Percentiles rank a stretch among this genome's conserved stretches.
These are phyloP conservation scores for Lactifluus echinatus DNA, from an alignment of 768 basidiomycete species.

Conservation along the genomic window DNA sequence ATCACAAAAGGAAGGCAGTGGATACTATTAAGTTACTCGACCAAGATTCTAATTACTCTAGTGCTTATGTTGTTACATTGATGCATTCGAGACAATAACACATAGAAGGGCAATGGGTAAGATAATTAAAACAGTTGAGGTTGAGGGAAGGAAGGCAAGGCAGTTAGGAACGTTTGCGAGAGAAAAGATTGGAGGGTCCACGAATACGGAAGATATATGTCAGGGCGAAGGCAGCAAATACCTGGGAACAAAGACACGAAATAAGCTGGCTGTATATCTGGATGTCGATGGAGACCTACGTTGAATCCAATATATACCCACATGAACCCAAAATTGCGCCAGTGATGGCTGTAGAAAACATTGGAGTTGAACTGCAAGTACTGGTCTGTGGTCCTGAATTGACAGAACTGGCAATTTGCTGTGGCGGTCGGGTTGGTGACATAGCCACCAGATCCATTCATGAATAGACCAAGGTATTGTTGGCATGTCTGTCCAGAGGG, in stretches of 20 bases:
- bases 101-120: too few species aligned
- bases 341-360: constrained; percentile 45
- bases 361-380: constrained; percentile 51
- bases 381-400: constrained; percentile 47
- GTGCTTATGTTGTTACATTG: too few species aligned
- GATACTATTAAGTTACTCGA: too few species aligned
- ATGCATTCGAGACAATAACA: too few species aligned
- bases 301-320: constrained; percentile 37
- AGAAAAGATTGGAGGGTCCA: constrained; percentile 20
- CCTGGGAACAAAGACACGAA: constrained; percentile 26
- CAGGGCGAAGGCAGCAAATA: constrained; percentile 37
- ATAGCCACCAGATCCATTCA: constrained; percentile 38
- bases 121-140: too few species aligned
- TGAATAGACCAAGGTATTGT: constrained; percentile 37
- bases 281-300: constrained; percentile 27
- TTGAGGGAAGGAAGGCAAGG: too few species aligned
- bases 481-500: constrained; percentile 40
- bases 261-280: not conserved
- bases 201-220: constrained; percentile 50
- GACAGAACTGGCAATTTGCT: constrained; percentile 44
- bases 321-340: constrained; percentile 42
- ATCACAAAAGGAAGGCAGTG: too few species aligned
- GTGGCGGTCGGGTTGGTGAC: constrained; percentile 34
- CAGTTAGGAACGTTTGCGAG: not conserved
- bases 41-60: too few species aligned